Base-by-base conservation (phyloP, 768 basidiomycete genomes). In the Phylloporus sp. region DNA sequence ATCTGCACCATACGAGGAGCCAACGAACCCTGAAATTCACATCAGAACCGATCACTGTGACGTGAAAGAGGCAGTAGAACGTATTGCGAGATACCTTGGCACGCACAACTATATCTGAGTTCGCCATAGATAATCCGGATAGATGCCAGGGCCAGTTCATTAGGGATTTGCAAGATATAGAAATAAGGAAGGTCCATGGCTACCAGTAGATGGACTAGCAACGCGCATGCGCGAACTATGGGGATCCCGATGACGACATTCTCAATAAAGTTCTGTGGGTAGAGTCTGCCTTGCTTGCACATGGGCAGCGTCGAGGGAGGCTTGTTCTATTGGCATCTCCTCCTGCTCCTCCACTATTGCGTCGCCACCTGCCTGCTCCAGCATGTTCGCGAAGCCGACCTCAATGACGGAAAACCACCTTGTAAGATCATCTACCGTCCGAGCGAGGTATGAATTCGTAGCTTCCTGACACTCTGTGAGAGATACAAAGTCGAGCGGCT, bases 1-100 rank as follows among this genome's bases (percentile, higher is more conserved):
- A 64, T 94, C 92, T 18, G 91, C 96, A 6, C 96, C 96, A 15
- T 98, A 98, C 66, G 96, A 98, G 69, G 79, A 82, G 6, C 96
- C 96, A 15, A 73, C 75, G 46, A 69, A 69, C 13, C 85, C 96
- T 34, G 96, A 98, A 69, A 79, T 99, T 49, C 92, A 94, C 71
- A 86, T 99, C 67, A 83, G 78, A 62, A 98, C 95, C 3, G 79
- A 89, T 61, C 76, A 93, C 65, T 76, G 75, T 21, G 80, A 85
- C 56, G 85, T 98, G 27, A 72, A 76, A 20, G 80, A 84, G 46
- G 84, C 90, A 42, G 93, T 97, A 36, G 72, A 76, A 53, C 71
- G 77, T 44, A 91, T 98, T 64, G 76, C 79, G 26, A 75, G 82
- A 49, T 97, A 98, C 71, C 82, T 99, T 53, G 60, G 71, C 38